These are phyloP conservation scores for Knoxia roxburghii DNA, from an alignment of 257 asterid species.

Conservation along the genomic window DNA sequence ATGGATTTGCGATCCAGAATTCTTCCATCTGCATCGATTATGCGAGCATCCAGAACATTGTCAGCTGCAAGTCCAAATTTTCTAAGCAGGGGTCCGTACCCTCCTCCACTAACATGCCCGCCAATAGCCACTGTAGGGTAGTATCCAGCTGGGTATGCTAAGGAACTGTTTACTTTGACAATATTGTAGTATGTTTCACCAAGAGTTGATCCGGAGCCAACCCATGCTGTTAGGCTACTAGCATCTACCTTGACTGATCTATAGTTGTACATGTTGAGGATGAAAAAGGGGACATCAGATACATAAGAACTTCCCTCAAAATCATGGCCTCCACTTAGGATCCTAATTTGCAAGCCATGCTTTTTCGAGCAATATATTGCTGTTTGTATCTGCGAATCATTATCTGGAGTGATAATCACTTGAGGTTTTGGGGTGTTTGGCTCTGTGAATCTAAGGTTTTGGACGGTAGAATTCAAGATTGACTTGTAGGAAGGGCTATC, in stretches of 20 bases:
- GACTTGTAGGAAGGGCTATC: conserved; percentile 10
- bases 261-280: conserved; percentile 13
- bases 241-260: conserved; percentile 11
- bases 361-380: conserved; percentile 17
- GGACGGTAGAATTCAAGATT: conserved; percentile 1
- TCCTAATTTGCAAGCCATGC: conserved; percentile 13
- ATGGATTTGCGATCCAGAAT: conserved; percentile 17
- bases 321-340: conserved; percentile 19
- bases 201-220: conserved; percentile 16
- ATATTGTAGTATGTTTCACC: conserved; percentile 17
- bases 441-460: conserved; percentile 7
- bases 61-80: conserved; percentile 13
- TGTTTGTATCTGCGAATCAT: conserved; percentile 6
- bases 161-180: neutral
- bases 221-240: conserved; percentile 12
- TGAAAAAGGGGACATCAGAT: conserved; percentile 13
- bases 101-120: conserved; percentile 21
- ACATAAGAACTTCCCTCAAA: conserved; percentile 12
- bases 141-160: conserved; percentile 13
- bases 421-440: conserved; percentile 9
- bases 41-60: conserved; percentile 15
- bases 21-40: conserved; percentile 8
- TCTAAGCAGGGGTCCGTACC: conserved; percentile 14
- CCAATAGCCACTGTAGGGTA: conserved; percentile 17
- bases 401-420: conserved; percentile 12